Percentiles rank a stretch among this genome's conserved stretches.
These are phyloP conservation scores for Glarea lozoyensis DNA, from an alignment of 495 filamentous ascomycete genomes.

Conservation along the genomic window DNA sequence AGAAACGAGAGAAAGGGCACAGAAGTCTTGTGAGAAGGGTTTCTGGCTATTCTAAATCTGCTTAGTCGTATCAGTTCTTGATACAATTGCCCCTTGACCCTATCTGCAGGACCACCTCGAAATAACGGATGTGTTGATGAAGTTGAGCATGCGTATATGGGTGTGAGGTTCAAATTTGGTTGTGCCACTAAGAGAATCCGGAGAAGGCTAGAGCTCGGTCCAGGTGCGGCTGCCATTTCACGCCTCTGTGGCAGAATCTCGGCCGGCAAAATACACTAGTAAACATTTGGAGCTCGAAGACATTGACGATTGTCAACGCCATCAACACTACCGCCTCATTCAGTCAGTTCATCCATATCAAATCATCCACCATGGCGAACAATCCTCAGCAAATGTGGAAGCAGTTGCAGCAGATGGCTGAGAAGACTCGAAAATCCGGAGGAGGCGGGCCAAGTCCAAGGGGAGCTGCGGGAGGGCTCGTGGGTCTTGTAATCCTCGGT, in stretches of 20 bases:
- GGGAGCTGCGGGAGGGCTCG: conserved; percentile 24
- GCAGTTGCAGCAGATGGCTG: conserved; percentile 35
- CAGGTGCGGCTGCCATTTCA: too few relatives aligned
- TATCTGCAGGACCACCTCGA: background rate
- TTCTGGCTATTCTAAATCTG: conserved; percentile 25
- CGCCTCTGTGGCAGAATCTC: too few relatives aligned
- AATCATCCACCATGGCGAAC: conserved; percentile 17
- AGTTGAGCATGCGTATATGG: background rate
- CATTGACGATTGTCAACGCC: too few relatives aligned
- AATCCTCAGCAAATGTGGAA: conserved; percentile 17
- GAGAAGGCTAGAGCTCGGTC: too few relatives aligned
- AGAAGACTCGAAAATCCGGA: conserved; percentile 18
- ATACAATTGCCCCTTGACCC: too few relatives aligned
- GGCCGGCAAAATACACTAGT: conserved; percentile 18
- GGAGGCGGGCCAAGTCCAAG: conserved; percentile 17
- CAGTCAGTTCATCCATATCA: too few relatives aligned
- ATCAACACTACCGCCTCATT: too few relatives aligned
- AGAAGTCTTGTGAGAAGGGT: conserved; percentile 23
- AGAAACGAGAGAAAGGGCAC: conserved; percentile 17
- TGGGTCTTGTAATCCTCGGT: conserved; percentile 50
- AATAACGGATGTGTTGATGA: background rate
- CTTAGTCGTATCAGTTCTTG: conserved; percentile 2
- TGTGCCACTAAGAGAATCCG: conserved; percentile 1
- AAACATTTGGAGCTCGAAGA: conserved; percentile 8
- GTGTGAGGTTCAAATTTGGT: background rate